phyloP scores from a whole-genome alignment of 139 green algal genomes.

The Chlamydomonas urium region DNA sequence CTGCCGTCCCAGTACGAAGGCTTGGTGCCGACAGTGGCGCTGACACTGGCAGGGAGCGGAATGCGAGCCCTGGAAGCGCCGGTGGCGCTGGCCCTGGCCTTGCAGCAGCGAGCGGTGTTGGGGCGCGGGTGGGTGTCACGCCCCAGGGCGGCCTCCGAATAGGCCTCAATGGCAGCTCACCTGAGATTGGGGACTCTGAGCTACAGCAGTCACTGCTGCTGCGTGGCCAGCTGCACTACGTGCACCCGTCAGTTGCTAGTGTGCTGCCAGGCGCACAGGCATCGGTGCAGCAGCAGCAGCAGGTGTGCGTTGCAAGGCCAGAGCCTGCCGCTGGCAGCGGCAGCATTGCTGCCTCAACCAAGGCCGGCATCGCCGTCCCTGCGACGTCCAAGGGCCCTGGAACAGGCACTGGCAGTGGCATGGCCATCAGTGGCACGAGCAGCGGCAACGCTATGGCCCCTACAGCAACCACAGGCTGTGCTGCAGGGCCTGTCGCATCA shows the following conservation, averaged over 20 bases:
- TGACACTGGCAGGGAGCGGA: too few species aligned
- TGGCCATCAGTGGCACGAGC: too few species aligned
- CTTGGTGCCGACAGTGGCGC: too few species aligned
- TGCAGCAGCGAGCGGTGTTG: neutral
- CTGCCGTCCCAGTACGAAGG: too few species aligned
- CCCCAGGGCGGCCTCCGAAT: neutral
- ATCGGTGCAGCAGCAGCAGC: neutral
- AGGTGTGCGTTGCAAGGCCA: neutral
- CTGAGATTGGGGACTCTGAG: neutral
- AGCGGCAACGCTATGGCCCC: too few species aligned
- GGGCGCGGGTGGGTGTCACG: neutral
- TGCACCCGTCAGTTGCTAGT: neutral
- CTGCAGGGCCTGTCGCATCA: neutral
- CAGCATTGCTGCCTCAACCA: neutral
- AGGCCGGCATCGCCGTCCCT: neutral
- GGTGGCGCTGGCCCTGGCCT: neutral
- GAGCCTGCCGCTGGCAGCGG: neutral
- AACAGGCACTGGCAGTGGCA: neutral
- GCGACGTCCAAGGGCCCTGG: neutral
- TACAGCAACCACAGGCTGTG: neutral
- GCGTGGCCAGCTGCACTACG: neutral
- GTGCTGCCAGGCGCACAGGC: neutral
- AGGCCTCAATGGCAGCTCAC: neutral
- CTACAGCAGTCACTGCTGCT: slow-evolving; percentile 3
- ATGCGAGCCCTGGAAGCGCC: too few species aligned